Conservation (phyloP, 441 rosid genomes). For the Mallotus japonicus region DNA sequence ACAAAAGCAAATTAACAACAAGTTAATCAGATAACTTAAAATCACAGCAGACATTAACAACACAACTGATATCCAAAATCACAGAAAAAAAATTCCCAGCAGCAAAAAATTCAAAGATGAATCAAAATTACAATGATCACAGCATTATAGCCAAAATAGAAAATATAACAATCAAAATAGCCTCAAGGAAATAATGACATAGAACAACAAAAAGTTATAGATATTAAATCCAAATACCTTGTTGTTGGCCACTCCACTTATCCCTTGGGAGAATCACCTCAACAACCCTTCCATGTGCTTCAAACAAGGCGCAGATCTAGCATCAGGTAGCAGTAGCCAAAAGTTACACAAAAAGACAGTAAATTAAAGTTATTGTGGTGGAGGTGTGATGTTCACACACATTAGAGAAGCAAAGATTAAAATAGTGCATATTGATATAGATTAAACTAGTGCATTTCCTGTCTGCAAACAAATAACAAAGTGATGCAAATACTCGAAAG, state of each 20-base stretch:
- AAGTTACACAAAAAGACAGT: slow-evolving; percentile 7
- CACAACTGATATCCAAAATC: no score
- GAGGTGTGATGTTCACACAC: background rate
- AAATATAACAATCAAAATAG: background rate
- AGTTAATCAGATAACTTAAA: no score
- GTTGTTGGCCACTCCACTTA: slow-evolving; percentile 62
- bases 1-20: no score
- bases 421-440: no score
- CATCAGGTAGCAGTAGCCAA: slow-evolving; percentile 18
- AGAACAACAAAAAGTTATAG: slow-evolving; percentile 5
- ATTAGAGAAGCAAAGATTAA: background rate
- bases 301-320: slow-evolving; percentile 70
- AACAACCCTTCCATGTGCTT: slow-evolving; percentile 60
- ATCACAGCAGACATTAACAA: no score
- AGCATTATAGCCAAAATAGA: background rate
- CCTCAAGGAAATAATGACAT: background rate
- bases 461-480: background rate
- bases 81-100: no score
- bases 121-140: no score
- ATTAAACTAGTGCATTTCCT: background rate
- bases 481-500: background rate
- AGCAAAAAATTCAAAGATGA: no score
- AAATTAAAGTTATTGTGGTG: no score
- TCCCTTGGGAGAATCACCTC: slow-evolving; percentile 75
- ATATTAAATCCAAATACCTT: slow-evolving; percentile 38